Conservation (phyloP, 257 asterid species). For the Scutellaria barbata region DNA sequence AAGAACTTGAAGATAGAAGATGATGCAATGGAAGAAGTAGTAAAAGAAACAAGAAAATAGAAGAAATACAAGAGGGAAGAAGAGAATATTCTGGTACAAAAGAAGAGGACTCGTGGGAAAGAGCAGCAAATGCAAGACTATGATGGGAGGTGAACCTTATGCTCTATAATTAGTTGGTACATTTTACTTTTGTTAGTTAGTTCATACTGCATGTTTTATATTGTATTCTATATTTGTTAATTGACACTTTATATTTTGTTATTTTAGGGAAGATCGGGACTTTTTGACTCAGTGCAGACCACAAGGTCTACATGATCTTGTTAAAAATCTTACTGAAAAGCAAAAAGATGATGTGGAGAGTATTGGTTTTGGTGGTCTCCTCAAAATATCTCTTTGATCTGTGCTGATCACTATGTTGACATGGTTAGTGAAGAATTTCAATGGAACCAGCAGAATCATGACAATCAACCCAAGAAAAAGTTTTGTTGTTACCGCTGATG, state of each 20-base stretch:
- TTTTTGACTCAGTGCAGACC: slow-evolving; percentile 1
- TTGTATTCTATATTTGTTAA: too few species aligned
- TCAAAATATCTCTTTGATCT: neutral
- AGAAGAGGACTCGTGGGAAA: too few species aligned
- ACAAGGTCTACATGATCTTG: neutral
- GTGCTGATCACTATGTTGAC: neutral
- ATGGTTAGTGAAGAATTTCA: slow-evolving; percentile 4
- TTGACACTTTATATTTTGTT: neutral
- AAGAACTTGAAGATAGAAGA: too few species aligned
- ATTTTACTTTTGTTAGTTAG: too few species aligned
- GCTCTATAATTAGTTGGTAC: too few species aligned
- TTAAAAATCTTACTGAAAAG: neutral
- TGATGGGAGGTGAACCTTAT: too few species aligned
- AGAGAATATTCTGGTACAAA: too few species aligned
- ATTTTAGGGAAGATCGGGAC: neutral
- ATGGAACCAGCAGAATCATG: slow-evolving; percentile 6
- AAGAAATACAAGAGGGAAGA: too few species aligned
- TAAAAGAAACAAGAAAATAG: too few species aligned
- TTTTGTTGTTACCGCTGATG: neutral
- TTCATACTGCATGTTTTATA: too few species aligned
- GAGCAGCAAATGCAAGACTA: too few species aligned
- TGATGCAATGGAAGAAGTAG: too few species aligned
- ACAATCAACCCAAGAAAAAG: neutral
- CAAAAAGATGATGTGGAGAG: neutral
- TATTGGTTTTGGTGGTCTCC: slow-evolving; percentile 12